Base-by-base conservation (phyloP, 805 yeast species). In the Danielia oregonensis region DNA sequence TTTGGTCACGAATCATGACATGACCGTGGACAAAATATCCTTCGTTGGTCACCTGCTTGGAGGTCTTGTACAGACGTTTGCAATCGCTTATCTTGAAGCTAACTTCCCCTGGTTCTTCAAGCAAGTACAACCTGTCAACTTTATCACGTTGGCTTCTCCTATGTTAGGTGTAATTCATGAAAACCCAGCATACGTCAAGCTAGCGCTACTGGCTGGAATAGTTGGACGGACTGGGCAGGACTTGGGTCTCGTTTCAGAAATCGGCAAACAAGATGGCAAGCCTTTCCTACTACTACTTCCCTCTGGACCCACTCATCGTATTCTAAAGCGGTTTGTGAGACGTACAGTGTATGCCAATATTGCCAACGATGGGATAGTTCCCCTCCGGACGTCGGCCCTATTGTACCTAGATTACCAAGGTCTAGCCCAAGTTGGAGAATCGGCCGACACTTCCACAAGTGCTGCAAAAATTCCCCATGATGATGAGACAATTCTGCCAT, bases 221-320 rank as follows among this genome's bases (percentile, higher is more conserved):
- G 80, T 88, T n/a, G 98, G 98, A 4, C 75, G 77, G 42, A 85
- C 97, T 0, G 98, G 98, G 4, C 82, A 86, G 47, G 98, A 93
- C 55, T 63, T 93, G 39, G 91, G 91, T 1, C 70, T 93, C 25
- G 61, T 58, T 25, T 36, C 62, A 2, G 74, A 69, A 24, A 19
- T 2, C 17, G 32, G 19, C 21, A 54, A 59, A 11, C n/a, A 69
- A 24, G 68, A 64, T 24, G 35, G 59, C 3, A 74, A 72, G 45
- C 95, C 97, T 0, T 58, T 93, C 10, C 61, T 93, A 26, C 78
- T 86, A 41, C 61, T 86, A 17, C 63, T 91, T 4, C 94, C 97
- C 0, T 68, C 82, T 2, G 80, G 84, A 5, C 85, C 89, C 2
- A 82, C 91, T 0, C 79, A 82, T 41, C 61, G 60, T 23, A 68